Evolutionary conservation across 257 asterid species (phyloP), one percentile per base, ranked within the genome.

Genomic region (Petunia secreta): DNA sequence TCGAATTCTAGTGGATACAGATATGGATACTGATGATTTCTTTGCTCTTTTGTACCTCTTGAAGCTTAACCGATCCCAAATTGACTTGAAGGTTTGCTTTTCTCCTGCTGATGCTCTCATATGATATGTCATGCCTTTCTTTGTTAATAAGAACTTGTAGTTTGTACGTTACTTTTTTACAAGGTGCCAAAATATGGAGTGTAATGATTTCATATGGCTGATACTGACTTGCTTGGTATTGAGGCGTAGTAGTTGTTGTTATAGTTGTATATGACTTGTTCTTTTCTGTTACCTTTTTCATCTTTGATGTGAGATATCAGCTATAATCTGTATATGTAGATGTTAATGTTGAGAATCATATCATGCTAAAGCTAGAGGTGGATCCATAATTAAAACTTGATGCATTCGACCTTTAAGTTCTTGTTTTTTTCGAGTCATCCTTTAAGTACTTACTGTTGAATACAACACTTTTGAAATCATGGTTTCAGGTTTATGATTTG

Each of bases 1-100:
- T 36, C 84, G 97, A 85, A 93, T 95, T 86, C 85, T 95, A 0
- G 79, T 93, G 89, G 98, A 93, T 69, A 91, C 98, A 15, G 98
- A 95, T 77, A 85, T 90, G 11, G 98, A 95, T 75, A 88, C 95
- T 6, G 98, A 91, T 88, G 98, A 95, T 88, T 81, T 95, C 38
- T 91, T 95, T 83, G 97, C 97, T 69, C 89, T 95, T n/a, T 73
- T 95, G 50, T 95, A 95, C 85, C 82, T 95, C 76, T 81, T 95
- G 91, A 95, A 93, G 91, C 98, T 93, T 25, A 90, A 93, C 77
- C 82, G 64, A 75, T 89, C 98, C 40, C 80, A 86, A 39, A 87
- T 94, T 77, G 91, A 94, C 85, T 84, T 94, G 81, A 94, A 92
- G 97, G 98, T 94, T n/a, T 37, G 62, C 3, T 64, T 64, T 4